phyloP scores from a whole-genome alignment of 2,329 filamentous ascomycete genomes.

The Cladosporium sphaerospermum region DNA sequence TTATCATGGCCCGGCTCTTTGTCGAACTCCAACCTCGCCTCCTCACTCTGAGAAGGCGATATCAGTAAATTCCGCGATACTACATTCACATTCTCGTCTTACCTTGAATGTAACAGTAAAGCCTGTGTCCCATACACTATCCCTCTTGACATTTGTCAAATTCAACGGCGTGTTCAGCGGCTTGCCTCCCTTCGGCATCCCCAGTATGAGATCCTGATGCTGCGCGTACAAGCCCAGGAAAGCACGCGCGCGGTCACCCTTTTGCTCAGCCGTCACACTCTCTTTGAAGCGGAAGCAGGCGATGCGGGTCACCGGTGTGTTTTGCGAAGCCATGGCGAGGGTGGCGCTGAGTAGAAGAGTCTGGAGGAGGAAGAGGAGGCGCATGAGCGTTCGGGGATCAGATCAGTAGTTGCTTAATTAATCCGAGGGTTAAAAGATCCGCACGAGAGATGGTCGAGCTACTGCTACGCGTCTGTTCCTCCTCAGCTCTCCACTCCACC shows the following conservation, averaged over 20 bases:
- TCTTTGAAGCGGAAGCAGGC: conserved; percentile 9
- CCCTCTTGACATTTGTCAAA: conserved; percentile 8
- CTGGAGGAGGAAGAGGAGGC: background rate
- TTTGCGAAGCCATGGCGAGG: background rate
- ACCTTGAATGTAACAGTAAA: conserved; percentile 11
- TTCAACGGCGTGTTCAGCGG: conserved; percentile 9
- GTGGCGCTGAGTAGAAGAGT: background rate
- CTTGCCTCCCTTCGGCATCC: conserved; percentile 7
- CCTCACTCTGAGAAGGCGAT: conserved; percentile 1
- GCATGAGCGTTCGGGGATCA: background rate
- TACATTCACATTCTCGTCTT: background rate
- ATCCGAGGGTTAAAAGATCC: background rate
- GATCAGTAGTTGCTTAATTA: background rate
- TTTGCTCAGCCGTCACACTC: conserved; percentile 2
- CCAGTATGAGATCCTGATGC: conserved; percentile 6
- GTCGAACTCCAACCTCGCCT: conserved; percentile 9
- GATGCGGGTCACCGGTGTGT: conserved; percentile 1
- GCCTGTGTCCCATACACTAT: conserved; percentile 6
- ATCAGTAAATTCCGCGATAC: background rate
- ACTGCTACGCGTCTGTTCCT: too few species aligned
- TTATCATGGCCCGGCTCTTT: conserved; percentile 6
- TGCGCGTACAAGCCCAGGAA: conserved; percentile 4
- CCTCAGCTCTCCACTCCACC: too few species aligned
- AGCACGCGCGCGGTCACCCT: conserved; percentile 2
- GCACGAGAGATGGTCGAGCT: too few species aligned